phyloP scores from a whole-genome alignment of 2,329 filamentous ascomycete genomes.

The Chaetothyriales sp. region DNA sequence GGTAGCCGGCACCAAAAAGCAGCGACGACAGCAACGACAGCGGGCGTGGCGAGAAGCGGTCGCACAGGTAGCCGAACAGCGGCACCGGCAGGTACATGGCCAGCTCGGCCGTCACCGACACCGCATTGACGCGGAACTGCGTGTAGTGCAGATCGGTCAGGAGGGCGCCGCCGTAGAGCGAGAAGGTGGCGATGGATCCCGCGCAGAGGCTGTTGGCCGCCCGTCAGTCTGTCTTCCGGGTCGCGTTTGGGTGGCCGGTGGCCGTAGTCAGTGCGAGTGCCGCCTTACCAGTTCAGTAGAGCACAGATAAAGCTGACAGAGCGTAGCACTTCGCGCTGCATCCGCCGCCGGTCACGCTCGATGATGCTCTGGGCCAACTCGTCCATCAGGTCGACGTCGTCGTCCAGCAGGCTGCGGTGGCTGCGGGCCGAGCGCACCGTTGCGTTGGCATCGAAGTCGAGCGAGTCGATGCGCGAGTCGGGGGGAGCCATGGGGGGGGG shows the following conservation, averaged over 20 bases:
- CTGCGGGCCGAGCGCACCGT: constrained; percentile 11
- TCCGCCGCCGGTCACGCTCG: constrained; percentile 40
- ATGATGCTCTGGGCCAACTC: constrained; percentile 49
- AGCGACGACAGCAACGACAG: constrained; percentile 58
- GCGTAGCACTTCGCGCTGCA: constrained; percentile 40
- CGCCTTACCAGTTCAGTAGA: constrained; percentile 41
- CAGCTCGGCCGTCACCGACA: constrained; percentile 75
- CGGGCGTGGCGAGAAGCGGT: constrained; percentile 68
- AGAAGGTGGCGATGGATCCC: constrained; percentile 85
- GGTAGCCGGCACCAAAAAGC: constrained; percentile 69
- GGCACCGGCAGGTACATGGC: constrained; percentile 89
- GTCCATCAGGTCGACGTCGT: constrained; percentile 39
- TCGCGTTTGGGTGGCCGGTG: not conserved
- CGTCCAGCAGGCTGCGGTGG: constrained; percentile 17
- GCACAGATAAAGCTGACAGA: constrained; percentile 48
- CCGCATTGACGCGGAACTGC: constrained; percentile 81
- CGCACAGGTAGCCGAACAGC: constrained; percentile 78
- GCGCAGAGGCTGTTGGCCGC: constrained; percentile 50
- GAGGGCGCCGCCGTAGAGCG: constrained; percentile 82
- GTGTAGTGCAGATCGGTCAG: constrained; percentile 75
- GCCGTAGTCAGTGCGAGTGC: not conserved
- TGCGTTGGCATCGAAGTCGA: constrained; percentile 34
- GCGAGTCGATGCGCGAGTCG: constrained; percentile 27
- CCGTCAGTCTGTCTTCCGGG: not conserved
- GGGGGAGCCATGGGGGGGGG: not conserved